A percentile compares a stretch with the other conserved stretches of the same genome.
These are phyloP conservation scores for Paramecium tetraurelia DNA, from an alignment of 73 alveolate species.

Conservation along the genomic window DNA sequence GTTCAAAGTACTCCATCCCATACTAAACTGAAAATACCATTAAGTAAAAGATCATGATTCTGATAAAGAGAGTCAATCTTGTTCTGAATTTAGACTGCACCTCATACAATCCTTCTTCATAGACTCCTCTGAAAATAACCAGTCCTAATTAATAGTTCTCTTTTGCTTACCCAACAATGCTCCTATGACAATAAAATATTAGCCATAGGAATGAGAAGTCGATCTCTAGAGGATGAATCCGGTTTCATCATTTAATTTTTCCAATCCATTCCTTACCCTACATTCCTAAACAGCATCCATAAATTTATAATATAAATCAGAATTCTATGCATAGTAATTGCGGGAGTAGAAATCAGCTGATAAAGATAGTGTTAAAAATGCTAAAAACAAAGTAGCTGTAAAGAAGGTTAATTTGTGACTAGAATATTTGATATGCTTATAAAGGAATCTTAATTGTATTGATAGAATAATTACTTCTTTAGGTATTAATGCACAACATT, in stretches of 20 bases:
- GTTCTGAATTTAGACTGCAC: neutral
- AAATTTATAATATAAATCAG: neutral
- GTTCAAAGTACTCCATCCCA: neutral
- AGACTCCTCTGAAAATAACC: neutral
- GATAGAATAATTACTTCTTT: neutral
- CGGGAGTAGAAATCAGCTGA: slow-evolving; percentile 2
- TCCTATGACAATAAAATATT: neutral
- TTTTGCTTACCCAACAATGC: neutral
- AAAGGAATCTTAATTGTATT: neutral
- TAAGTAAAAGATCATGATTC: neutral
- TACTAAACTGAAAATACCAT: neutral
- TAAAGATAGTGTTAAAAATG: neutral
- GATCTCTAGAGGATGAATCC: neutral
- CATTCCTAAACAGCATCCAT: slow-evolving; percentile 1
- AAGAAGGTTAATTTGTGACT: neutral
- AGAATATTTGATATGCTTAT: neutral
- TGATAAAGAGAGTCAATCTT: neutral
- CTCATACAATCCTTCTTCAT: slow-evolving; percentile 35
- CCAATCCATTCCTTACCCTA: neutral
- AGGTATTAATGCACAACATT: neutral
- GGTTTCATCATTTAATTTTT: neutral
- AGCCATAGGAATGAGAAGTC: neutral
- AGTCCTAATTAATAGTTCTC: neutral
- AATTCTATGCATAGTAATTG: neutral
- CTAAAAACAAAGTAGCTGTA: neutral